A percentile compares a stretch with the other conserved stretches of the same genome.
Evolutionary conservation across 208 protist genomes (phyloP).

Genomic region (Trypanosoma platydactyli): DNA sequence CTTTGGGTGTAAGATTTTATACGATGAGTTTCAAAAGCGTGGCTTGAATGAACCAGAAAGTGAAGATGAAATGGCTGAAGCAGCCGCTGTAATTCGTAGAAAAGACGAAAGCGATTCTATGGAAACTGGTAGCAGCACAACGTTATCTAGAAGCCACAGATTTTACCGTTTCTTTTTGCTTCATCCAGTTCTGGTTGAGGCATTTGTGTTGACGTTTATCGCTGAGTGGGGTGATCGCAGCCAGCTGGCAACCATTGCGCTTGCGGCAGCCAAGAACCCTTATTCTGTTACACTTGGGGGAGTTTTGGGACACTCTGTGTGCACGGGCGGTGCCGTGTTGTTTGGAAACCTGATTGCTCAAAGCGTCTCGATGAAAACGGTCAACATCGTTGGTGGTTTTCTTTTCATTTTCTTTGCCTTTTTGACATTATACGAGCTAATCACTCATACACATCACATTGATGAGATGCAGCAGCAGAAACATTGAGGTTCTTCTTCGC

Average conservation of each 20-base stretch:
- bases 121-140: constrained; percentile 54
- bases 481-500: too few relatives aligned
- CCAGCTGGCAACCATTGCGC: constrained; percentile 95
- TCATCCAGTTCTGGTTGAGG: constrained; percentile 85
- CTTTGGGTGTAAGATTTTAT: constrained; percentile 90
- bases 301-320: constrained; percentile 93
- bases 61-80: constrained; percentile 90
- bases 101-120: constrained; percentile 66
- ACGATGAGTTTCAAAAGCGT: constrained; percentile 67
- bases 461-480: constrained; percentile 6
- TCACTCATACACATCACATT: constrained; percentile 36
- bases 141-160: constrained; percentile 5
- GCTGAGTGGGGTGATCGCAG: constrained; percentile 97
- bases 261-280: constrained; percentile 91
- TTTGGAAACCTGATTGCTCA: constrained; percentile 84
- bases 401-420: constrained; percentile 85
- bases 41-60: constrained; percentile 61
- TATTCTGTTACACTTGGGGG: constrained; percentile 93
- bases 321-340: constrained; percentile 93
- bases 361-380: constrained; percentile 70
- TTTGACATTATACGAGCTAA: constrained; percentile 60
- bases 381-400: constrained; percentile 76
- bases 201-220: constrained; percentile 95
- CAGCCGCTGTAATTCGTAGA: constrained; percentile 68
- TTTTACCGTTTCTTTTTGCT: constrained; percentile 54